Conservation (phyloP, 2,329 filamentous ascomycete genomes). For the Coniochaeta ligniaria region DNA sequence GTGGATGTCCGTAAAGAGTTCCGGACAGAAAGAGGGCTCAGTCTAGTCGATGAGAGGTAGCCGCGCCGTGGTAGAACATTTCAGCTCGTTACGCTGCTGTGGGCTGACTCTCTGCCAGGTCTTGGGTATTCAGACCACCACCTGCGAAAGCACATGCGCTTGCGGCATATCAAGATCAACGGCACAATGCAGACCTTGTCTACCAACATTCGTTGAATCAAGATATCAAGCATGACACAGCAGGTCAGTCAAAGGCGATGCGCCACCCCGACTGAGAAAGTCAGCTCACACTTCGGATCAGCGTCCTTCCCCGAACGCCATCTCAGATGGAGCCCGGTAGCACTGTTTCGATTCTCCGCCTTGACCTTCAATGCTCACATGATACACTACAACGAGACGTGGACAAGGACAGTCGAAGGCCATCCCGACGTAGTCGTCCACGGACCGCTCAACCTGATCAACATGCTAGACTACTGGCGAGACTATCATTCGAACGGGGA, state of each 20-base stretch:
- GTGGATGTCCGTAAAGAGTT: constrained; percentile 58
- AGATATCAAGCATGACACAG: constrained; percentile 12
- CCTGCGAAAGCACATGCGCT: neutral
- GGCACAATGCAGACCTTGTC: neutral
- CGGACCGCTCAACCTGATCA: constrained; percentile 68
- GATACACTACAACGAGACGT: constrained; percentile 71
- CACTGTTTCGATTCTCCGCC: constrained; percentile 74
- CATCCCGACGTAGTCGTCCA: constrained; percentile 71
- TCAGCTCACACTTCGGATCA: too few species aligned
- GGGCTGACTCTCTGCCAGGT: constrained; percentile 12
- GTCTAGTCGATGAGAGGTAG: constrained; percentile 46
- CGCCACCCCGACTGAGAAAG: neutral
- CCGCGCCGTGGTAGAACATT: neutral
- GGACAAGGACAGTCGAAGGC: constrained; percentile 57
- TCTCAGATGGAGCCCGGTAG: constrained; percentile 36
- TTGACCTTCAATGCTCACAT: constrained; percentile 81
- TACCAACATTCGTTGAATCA: constrained; percentile 13
- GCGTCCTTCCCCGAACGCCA: constrained; percentile 13
- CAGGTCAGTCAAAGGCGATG: neutral
- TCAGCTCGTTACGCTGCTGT: too few species aligned
- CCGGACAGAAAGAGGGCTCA: constrained; percentile 40
- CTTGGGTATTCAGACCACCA: constrained; percentile 35
- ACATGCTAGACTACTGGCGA: constrained; percentile 62
- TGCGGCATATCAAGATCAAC: neutral
- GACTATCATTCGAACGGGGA: constrained; percentile 35